Base-by-base conservation (phyloP, 495 filamentous ascomycete species). In the Rusavskia elegans region DNA sequence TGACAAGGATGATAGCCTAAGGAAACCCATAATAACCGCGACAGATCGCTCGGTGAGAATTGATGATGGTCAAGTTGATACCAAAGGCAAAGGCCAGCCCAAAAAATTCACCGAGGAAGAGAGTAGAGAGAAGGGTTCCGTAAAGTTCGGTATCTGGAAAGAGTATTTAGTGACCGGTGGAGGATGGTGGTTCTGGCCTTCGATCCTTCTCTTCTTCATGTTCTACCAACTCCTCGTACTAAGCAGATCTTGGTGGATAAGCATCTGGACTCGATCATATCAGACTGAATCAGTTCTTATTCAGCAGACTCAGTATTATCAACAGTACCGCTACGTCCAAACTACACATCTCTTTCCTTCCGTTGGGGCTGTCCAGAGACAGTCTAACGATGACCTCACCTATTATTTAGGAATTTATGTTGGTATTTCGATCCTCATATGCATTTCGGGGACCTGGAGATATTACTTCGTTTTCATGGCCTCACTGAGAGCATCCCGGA, bases 81-180 rank as follows among this genome's bases (percentile, higher is more conserved):
- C 44, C 8, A 48, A 55, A 37, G 52, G 54, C 20, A 55, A 65
- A 29, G 5, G 30, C 25, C 62, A 74, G 1, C 71, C 79, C 5
- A 85, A 79, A 58, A 77, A 79, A 58, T 90, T 89, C 53, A 74
- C 84, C 39, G 79, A 85, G 57, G 85, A 87, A 2, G 87, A 93
- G 58, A 72, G 67, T 19, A 68, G 79, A 54, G 82, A 86, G 55
- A 68, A 70, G 30, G 87, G 87, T 4, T 67, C 75, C 13, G 75
- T 93, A 20, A 78, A 75, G 49, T 66, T 69, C 11, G 61, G 63
- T 2, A 71, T 90, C 8, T 93, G 89, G 51, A 59, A 65, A 16
- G 68, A 70, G 3, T 92, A 88, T 53, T 55, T 93, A 0, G 68
- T 66, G 21, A 72, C 80, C 1, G 80, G 77, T 60, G 87, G 84